A percentile compares a stretch with the other conserved stretches of the same genome.
These are phyloP conservation scores for Noccaea caerulescens DNA, from an alignment of 345 rosid genomes.

Conservation along the genomic window DNA sequence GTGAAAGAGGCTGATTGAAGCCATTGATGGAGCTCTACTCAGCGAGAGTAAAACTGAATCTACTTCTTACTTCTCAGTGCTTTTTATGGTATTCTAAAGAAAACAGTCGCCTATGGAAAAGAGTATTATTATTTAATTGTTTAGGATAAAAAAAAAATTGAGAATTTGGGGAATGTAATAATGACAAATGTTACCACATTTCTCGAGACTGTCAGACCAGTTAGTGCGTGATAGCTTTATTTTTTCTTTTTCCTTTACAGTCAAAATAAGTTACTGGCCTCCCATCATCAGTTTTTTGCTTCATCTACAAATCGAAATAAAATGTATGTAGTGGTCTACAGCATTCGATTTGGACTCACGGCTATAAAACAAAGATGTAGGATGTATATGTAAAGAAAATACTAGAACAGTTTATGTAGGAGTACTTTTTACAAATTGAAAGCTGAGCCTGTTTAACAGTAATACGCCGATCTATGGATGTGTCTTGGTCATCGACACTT, in stretches of 20 bases:
- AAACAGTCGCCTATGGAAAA: background rate
- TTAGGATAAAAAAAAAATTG: background rate
- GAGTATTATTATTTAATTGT: no score
- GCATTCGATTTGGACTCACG: background rate
- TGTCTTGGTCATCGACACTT: background rate
- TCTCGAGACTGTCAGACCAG: constrained; percentile 40
- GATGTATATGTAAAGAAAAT: no score
- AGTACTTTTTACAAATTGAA: no score
- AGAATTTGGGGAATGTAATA: constrained; percentile 39
- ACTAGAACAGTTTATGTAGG: no score
- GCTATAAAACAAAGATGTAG: background rate
- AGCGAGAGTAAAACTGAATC: constrained; percentile 27
- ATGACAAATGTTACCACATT: constrained; percentile 32
- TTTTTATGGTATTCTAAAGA: constrained; percentile 26
- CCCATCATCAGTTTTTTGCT: constrained; percentile 14
- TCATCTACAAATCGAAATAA: background rate
- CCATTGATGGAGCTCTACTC: constrained; percentile 39
- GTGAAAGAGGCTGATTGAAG: constrained; percentile 22
- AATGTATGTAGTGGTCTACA: constrained; percentile 2
- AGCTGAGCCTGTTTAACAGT: no score
- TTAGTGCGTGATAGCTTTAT: constrained; percentile 41
- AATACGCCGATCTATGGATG: no score
- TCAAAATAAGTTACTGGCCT: constrained; percentile 34
- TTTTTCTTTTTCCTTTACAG: constrained; percentile 28
- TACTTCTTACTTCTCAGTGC: constrained; percentile 6